Conservation (phyloP, 768 basidiomycete genomes). For the Suillus decipiens region DNA sequence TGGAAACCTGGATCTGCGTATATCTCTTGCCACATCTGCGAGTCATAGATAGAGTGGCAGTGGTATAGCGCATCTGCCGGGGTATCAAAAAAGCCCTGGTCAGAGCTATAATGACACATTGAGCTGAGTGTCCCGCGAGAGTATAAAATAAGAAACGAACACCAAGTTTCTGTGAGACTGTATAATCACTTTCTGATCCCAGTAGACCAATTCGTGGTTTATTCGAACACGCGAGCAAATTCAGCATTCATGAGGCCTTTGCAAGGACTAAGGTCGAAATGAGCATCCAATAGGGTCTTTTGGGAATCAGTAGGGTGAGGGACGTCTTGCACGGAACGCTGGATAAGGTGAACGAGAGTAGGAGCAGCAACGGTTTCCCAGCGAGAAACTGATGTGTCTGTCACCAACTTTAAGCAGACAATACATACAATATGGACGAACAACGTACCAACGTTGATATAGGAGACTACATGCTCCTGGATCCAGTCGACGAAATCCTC, state of each 20-base stretch:
- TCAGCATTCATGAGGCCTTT: constrained; percentile 43
- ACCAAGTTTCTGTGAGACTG: constrained; percentile 79
- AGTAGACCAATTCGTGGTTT: constrained; percentile 47
- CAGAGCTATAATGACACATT: constrained; percentile 23
- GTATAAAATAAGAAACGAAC: constrained; percentile 36
- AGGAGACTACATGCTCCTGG: constrained; percentile 76
- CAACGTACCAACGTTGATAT: constrained; percentile 72
- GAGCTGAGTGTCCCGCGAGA: not conserved
- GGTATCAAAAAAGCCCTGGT: constrained; percentile 34
- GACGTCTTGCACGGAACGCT: constrained; percentile 52
- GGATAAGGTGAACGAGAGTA: constrained; percentile 62
- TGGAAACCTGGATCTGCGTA: constrained; percentile 79
- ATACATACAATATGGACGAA: constrained; percentile 6
- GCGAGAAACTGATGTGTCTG: constrained; percentile 58
- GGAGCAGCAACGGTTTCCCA: constrained; percentile 57
- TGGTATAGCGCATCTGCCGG: constrained; percentile 67
- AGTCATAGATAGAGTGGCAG: constrained; percentile 77
- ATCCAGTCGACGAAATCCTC: constrained; percentile 91
- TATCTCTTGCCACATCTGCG: constrained; percentile 67
- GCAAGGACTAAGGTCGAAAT: constrained; percentile 54
- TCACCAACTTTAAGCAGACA: constrained; percentile 8
- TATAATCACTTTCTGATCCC: constrained; percentile 89
- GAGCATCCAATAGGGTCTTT: constrained; percentile 62
- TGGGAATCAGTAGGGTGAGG: constrained; percentile 54
- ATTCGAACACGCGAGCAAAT: constrained; percentile 37